These are phyloP conservation scores for Simplicillium aogashimaense DNA, from an alignment of 2,329 filamentous ascomycete species.

Conservation along the genomic window DNA sequence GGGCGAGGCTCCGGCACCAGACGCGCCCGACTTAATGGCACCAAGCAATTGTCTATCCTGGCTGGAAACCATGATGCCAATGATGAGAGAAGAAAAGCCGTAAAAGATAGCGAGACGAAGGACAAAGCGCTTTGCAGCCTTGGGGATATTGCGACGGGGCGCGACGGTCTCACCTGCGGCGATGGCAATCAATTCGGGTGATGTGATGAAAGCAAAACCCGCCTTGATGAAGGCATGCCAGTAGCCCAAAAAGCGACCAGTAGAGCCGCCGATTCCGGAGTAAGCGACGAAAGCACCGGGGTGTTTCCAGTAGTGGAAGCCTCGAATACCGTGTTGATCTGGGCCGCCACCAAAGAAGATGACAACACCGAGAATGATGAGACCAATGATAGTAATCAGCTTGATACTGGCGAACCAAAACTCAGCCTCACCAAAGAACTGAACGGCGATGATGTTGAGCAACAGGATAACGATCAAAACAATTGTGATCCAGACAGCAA, in stretches of 20 bases:
- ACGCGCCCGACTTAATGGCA: slow-evolving; percentile 33
- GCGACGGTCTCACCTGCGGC: slow-evolving; percentile 56
- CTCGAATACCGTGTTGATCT: slow-evolving; percentile 34
- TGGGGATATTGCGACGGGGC: slow-evolving; percentile 56
- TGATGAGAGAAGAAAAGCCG: slow-evolving; percentile 49
- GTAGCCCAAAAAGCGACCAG: slow-evolving; percentile 47
- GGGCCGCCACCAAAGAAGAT: slow-evolving; percentile 47
- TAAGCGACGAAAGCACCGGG: slow-evolving; percentile 38
- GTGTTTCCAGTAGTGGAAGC: slow-evolving; percentile 26
- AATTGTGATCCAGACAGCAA: slow-evolving; percentile 50
- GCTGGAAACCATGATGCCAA: slow-evolving; percentile 54
- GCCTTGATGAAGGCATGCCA: slow-evolving; percentile 48
- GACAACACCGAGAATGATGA: slow-evolving; percentile 46
- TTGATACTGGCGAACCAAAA: slow-evolving; percentile 54
- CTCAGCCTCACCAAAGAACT: slow-evolving; percentile 50
- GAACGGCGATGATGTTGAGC: slow-evolving; percentile 47
- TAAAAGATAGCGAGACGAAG: slow-evolving; percentile 56
- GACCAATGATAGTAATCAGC: slow-evolving; percentile 46
- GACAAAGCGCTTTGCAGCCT: slow-evolving; percentile 51
- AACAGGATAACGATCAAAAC: slow-evolving; percentile 42
- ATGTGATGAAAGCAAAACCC: slow-evolving; percentile 52
- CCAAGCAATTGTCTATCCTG: slow-evolving; percentile 51
- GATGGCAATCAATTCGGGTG: slow-evolving; percentile 52
- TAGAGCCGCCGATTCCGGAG: slow-evolving; percentile 26
- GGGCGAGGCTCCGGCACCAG: slow-evolving; percentile 45